Evolutionary conservation across 371 early-diverging fungal species (phyloP), one percentile per base, ranked within the genome.

Genomic region (Mortierella sp.): DNA sequence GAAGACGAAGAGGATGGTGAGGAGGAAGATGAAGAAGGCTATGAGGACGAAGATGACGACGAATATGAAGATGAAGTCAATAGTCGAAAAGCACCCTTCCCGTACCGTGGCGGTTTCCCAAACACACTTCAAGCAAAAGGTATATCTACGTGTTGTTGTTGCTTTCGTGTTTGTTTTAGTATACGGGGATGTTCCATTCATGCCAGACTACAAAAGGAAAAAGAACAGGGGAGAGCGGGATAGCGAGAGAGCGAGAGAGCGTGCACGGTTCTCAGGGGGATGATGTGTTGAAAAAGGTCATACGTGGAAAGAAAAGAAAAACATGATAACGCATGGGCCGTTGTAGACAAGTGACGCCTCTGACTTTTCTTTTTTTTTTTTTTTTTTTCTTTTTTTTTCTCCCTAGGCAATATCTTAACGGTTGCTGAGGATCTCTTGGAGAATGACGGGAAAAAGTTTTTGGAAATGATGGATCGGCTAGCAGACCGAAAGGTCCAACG

Each of bases 381-480:
- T 68, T 15, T 23, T 51, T 60, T 9, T 52, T 12, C 53, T 23
- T 15, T 57, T 23, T 37, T 23, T 25, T 21, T n/a, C n/a, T n/a
- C n/a, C n/a, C n/a, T 66, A 89, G 94, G 92, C 21, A 93, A 93
- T 37, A 90, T 93, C 48, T 85, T 97, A 58, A 95, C 96, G 3
- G 95, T 95, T 15, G 95, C 95, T 1, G 96, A 95, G 66, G 96
- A 96, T 80, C 88, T 96, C 52, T 87, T 96, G 37, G 94, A 96
- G 56, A 95, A 95, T 57, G 95, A 96, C 72, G 95, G 97, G 26
- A 91, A 91, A 72, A 96, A 95, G 81, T 96, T 97, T 69, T 82
- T 97, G 47, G 96, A 96, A 65, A 91, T 96, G 86, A 96, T 97
- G 96, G 97, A 96, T 73, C 90, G 91, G n/a, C 83, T 97, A 19